Conservation (phyloP, 2,329 filamentous ascomycete species). For the Sarocladium oryzae region DNA sequence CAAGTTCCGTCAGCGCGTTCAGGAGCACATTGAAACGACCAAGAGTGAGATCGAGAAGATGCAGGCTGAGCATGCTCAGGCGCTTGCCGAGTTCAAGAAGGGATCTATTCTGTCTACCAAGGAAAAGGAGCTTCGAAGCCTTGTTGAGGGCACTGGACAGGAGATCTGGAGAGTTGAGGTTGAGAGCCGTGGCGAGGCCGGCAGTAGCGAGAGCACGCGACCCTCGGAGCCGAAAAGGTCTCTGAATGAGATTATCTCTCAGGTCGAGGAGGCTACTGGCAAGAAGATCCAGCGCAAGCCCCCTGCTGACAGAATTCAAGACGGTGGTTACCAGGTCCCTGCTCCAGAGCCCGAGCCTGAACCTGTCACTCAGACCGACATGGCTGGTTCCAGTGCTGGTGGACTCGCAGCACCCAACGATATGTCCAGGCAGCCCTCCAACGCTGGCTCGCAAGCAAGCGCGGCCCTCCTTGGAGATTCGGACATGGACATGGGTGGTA, state of each 20-base stretch:
- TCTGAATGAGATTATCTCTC: slow-evolving; percentile 66
- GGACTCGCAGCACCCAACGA: slow-evolving; percentile 17
- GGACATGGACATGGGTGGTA: slow-evolving; percentile 59
- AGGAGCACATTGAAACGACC: slow-evolving; percentile 64
- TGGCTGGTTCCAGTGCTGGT: not conserved
- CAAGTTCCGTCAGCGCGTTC: slow-evolving; percentile 75
- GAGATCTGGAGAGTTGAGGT: slow-evolving; percentile 62
- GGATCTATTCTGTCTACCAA: slow-evolving; percentile 64
- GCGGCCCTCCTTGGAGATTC: slow-evolving; percentile 51
- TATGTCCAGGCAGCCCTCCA: slow-evolving; percentile 48
- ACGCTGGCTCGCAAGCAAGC: slow-evolving; percentile 49
- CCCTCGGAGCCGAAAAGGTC: slow-evolving; percentile 40
- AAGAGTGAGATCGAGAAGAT: slow-evolving; percentile 79
- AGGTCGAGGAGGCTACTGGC: slow-evolving; percentile 66
- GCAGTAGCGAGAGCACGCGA: slow-evolving; percentile 25
- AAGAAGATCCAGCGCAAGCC: slow-evolving; percentile 59
- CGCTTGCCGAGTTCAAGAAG: slow-evolving; percentile 67
- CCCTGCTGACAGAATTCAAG: slow-evolving; percentile 64
- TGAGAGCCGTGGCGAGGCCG: slow-evolving; percentile 39
- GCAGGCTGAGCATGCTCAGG: slow-evolving; percentile 69
- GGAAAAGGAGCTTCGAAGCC: slow-evolving; percentile 67
- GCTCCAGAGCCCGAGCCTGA: slow-evolving; percentile 36
- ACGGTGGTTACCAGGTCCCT: slow-evolving; percentile 67
- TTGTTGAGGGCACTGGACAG: slow-evolving; percentile 51
- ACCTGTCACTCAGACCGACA: slow-evolving; percentile 12